Evolutionary conservation across 1,284 basidiomycete genomes (phyloP).

Genomic region (Apiotrichum siamense): DNA sequence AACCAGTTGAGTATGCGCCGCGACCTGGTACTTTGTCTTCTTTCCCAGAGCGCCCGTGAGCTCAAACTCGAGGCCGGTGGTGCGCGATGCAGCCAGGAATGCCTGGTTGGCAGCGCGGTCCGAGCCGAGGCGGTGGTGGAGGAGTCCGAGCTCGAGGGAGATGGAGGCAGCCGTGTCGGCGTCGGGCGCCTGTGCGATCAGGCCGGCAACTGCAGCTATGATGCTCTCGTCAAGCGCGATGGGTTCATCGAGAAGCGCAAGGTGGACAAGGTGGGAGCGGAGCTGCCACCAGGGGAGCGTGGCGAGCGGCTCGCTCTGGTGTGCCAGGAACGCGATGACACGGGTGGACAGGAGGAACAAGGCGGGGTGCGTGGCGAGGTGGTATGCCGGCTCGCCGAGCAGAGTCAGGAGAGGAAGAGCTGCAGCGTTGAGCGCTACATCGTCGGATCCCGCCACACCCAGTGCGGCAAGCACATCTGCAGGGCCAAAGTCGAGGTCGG

Average conservation of each 20-base stretch:
- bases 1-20: slow-evolving; percentile 80
- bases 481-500: slow-evolving; percentile 61
- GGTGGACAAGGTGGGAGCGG: slow-evolving; percentile 66
- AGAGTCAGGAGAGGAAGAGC: slow-evolving; percentile 72
- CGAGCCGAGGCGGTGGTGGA: slow-evolving; percentile 63
- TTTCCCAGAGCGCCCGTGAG: slow-evolving; percentile 90
- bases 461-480: slow-evolving; percentile 52
- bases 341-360: slow-evolving; percentile 73
- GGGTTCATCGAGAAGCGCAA: slow-evolving; percentile 80
- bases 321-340: slow-evolving; percentile 54
- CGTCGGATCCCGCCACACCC: slow-evolving; percentile 30
- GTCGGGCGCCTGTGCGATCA: slow-evolving; percentile 44
- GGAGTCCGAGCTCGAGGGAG: slow-evolving; percentile 71
- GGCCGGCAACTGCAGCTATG: slow-evolving; percentile 52
- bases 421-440: slow-evolving; percentile 52
- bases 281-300: slow-evolving; percentile 72
- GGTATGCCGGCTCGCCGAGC: slow-evolving; percentile 92
- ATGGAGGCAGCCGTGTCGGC: slow-evolving; percentile 63
- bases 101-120: slow-evolving; percentile 72
- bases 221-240: slow-evolving; percentile 57
- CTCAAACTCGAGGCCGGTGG: slow-evolving; percentile 78
- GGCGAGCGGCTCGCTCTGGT: slow-evolving; percentile 50
- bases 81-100: slow-evolving; percentile 72
- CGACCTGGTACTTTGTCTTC: slow-evolving; percentile 88
- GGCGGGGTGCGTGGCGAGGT: slow-evolving; percentile 65